These are phyloP conservation scores for Hymenochaete sp. DNA, from an alignment of 1,284 basidiomycete genomes.

Conservation along the genomic window DNA sequence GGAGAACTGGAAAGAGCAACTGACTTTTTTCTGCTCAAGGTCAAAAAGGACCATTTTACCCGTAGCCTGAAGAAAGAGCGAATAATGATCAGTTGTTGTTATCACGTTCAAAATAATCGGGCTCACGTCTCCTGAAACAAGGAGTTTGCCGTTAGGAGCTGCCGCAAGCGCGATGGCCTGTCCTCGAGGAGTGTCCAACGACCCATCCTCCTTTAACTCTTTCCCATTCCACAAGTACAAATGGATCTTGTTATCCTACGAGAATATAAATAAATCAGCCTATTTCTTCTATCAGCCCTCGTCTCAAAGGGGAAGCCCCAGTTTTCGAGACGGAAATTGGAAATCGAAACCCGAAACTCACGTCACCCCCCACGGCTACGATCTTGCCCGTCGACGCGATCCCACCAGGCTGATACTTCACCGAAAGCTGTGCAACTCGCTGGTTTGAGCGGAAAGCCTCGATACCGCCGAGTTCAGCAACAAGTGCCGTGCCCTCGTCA, in stretches of 20 bases:
- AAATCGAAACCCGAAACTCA: conserved; percentile 23
- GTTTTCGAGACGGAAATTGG: no score
- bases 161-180: conserved; percentile 74
- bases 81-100: not conserved
- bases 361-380: conserved; percentile 73
- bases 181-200: conserved; percentile 66
- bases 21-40: conserved; percentile 53
- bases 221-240: conserved; percentile 67
- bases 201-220: conserved; percentile 41
- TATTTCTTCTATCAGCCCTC: no score
- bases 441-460: conserved; percentile 67
- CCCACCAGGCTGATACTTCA: conserved; percentile 47
- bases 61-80: conserved; percentile 39
- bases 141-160: conserved; percentile 64
- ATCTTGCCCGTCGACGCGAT: conserved; percentile 44
- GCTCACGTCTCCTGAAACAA: conserved; percentile 76
- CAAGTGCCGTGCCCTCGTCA: conserved; percentile 61
- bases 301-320: no score
- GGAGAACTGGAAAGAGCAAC: conserved; percentile 12
- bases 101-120: not conserved
- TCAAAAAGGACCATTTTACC: conserved; percentile 81
- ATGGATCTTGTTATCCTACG: conserved; percentile 65
- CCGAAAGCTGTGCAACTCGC: conserved; percentile 45
- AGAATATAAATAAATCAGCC: conserved; percentile 4
- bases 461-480: conserved; percentile 57